phyloP scores from a whole-genome alignment of 345 rosid genomes.

The Dipteronia sinensis region DNA sequence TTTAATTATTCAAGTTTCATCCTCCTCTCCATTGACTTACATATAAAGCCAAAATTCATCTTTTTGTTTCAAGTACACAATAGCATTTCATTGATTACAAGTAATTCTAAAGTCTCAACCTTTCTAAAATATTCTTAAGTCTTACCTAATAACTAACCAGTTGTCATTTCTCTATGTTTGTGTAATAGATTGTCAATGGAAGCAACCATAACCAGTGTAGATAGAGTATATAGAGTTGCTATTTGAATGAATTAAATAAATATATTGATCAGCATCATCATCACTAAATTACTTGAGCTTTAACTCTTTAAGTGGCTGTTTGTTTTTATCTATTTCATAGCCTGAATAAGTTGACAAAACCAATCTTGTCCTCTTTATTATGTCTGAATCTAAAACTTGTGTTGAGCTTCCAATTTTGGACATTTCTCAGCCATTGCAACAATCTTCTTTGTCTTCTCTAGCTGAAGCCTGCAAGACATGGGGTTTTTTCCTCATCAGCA shows the following conservation, averaged over 20 bases:
- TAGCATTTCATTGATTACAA: neutral
- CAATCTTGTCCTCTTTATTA: conserved; percentile 4
- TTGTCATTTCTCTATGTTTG: neutral
- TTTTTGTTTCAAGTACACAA: neutral
- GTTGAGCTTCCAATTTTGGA: conserved; percentile 38
- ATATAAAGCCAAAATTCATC: conserved; percentile 14
- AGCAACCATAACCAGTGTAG: neutral
- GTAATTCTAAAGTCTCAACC: neutral
- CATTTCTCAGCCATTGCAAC: conserved; percentile 32
- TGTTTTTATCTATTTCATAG: neutral
- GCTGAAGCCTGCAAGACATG: conserved; percentile 37
- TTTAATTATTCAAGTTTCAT: conserved; percentile 16
- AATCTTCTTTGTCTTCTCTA: conserved; percentile 27
- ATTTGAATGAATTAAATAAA: conserved; percentile 11
- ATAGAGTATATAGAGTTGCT: neutral
- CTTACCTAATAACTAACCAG: neutral
- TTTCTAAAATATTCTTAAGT: neutral
- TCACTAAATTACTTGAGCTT: neutral
- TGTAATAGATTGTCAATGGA: neutral
- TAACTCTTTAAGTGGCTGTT: neutral
- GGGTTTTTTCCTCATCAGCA: conserved; percentile 48
- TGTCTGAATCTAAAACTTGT: conserved; percentile 27
- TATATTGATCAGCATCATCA: neutral
- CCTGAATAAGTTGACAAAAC: neutral
- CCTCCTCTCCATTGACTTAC: conserved; percentile 3